These are phyloP conservation scores for Lactarius evosmus DNA, from an alignment of 768 basidiomycete genomes.

Conservation along the genomic window DNA sequence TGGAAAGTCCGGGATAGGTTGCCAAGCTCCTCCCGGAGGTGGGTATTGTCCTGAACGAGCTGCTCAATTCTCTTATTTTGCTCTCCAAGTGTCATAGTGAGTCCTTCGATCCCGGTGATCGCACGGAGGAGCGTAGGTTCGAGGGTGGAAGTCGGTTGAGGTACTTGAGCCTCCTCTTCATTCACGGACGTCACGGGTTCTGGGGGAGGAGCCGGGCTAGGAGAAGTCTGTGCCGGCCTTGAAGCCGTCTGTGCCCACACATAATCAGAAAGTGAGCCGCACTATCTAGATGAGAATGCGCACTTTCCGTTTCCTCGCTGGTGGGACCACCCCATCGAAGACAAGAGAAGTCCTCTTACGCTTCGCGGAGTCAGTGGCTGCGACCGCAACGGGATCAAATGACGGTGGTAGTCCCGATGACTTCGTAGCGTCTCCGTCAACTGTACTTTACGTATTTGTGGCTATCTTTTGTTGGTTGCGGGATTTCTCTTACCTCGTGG, in stretches of 20 bases:
- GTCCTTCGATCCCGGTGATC: background rate
- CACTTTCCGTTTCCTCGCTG: constrained; percentile 22
- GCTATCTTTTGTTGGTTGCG: background rate
- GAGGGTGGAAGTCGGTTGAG: background rate
- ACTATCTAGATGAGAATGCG: background rate
- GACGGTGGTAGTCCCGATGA: background rate
- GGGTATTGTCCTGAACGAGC: background rate
- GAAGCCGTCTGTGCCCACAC: background rate
- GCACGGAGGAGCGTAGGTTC: background rate
- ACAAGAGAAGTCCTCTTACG: constrained; percentile 11
- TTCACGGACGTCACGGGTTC: background rate
- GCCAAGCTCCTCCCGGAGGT: constrained; percentile 8
- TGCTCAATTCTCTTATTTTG: constrained; percentile 9
- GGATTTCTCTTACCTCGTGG: constrained; percentile 10
- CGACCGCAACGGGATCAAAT: background rate
- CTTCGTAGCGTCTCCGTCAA: constrained; percentile 2
- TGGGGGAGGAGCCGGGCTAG: background rate
- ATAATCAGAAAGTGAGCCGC: background rate
- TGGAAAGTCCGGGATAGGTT: constrained; percentile 6
- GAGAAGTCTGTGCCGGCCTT: background rate
- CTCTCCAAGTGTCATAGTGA: background rate
- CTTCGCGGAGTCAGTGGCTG: background rate
- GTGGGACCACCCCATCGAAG: constrained; percentile 15
- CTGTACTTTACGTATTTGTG: constrained; percentile 3
- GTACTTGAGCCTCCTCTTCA: background rate